phyloP scores from a whole-genome alignment of 495 filamentous ascomycete genomes.

The Daldinia grandis region DNA sequence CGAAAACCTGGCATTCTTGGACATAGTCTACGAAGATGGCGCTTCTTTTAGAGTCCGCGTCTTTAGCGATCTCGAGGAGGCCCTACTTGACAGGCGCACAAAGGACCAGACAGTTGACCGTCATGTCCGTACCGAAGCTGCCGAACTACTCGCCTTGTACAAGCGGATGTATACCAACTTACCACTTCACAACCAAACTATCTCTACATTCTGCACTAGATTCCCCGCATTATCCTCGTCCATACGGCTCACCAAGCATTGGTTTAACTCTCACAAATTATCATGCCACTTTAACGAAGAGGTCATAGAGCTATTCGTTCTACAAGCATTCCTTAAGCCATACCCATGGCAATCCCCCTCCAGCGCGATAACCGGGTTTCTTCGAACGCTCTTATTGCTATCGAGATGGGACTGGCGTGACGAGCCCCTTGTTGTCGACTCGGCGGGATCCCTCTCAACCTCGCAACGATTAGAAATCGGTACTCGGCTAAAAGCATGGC shows the following conservation, averaged over 20 bases:
- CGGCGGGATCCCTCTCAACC: slow-evolving; percentile 62
- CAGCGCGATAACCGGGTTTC: slow-evolving; percentile 80
- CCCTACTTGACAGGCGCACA: slow-evolving; percentile 76
- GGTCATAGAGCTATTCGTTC: slow-evolving; percentile 80
- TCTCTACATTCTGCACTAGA: slow-evolving; percentile 80
- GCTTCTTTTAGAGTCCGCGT: slow-evolving; percentile 73
- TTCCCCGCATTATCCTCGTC: slow-evolving; percentile 83
- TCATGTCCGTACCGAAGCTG: slow-evolving; percentile 69
- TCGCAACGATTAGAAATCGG: slow-evolving; percentile 67
- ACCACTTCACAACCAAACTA: slow-evolving; percentile 80
- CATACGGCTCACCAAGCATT: slow-evolving; percentile 87
- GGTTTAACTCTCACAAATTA: slow-evolving; percentile 87
- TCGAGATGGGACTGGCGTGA: slow-evolving; percentile 91
- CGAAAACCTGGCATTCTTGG: slow-evolving; percentile 83
- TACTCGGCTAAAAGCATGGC: slow-evolving; percentile 78
- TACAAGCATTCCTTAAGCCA: slow-evolving; percentile 79
- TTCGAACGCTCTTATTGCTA: slow-evolving; percentile 78
- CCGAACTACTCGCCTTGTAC: slow-evolving; percentile 72
- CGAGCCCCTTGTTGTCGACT: slow-evolving; percentile 81
- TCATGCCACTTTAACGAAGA: slow-evolving; percentile 77
- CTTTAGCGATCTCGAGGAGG: slow-evolving; percentile 84
- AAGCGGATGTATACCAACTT: slow-evolving; percentile 73
- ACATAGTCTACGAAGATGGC: slow-evolving; percentile 76
- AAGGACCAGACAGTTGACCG: slow-evolving; percentile 74
- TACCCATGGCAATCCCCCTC: slow-evolving; percentile 83